phyloP scores from a whole-genome alignment of 768 basidiomycete species.

The Leccinum disarticulatum region DNA sequence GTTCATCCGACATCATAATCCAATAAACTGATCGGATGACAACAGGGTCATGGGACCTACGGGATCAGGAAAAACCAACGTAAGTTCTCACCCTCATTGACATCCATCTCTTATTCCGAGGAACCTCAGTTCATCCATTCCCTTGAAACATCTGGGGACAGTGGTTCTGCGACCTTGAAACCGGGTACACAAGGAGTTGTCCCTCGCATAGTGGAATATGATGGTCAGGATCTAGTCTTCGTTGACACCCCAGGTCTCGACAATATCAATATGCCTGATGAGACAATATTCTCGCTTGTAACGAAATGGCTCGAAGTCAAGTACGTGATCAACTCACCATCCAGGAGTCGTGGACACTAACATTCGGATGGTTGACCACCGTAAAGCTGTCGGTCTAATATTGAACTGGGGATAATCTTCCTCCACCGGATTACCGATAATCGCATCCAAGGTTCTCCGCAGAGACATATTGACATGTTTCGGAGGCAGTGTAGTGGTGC shows the following conservation, averaged over 20 bases:
- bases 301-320: neutral
- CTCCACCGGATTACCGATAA: constrained; percentile 10
- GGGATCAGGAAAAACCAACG: constrained; percentile 11
- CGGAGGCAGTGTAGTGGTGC: neutral
- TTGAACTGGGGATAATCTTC: constrained; percentile 4
- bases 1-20: neutral
- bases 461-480: constrained; percentile 1
- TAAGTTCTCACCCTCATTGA: neutral
- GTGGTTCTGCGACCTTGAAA: neutral
- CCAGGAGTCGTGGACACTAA: neutral
- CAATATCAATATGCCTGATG: neutral
- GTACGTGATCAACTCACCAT: neutral
- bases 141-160: neutral
- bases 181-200: neutral
- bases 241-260: constrained; percentile 11
- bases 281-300: neutral
- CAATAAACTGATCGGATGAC: neutral
- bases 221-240: constrained; percentile 2
- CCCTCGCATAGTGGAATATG: neutral
- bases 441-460: constrained; percentile 2
- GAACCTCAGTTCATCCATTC: constrained; percentile 7
- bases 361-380: neutral
- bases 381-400: neutral
- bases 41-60: constrained; percentile 5
- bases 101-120: neutral